Evolutionary conservation across 176 grass and related monocot genomes (phyloP), one percentile per base, ranked within the genome.

Genomic region (Triticum dicoccoides): DNA sequence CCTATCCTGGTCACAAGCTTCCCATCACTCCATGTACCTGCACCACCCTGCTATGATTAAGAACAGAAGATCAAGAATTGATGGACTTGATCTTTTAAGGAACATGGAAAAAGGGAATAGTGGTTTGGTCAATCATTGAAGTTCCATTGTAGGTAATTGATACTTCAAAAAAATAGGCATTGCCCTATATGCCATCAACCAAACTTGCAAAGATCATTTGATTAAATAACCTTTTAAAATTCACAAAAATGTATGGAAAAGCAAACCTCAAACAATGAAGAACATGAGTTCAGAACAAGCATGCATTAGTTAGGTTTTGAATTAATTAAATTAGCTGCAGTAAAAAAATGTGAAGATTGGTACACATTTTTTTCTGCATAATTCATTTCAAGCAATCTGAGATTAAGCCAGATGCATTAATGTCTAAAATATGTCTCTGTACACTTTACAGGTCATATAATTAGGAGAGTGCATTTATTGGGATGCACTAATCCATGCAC

Each of bases 21-120:
- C 47, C 96, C 96, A 82, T 98, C 96, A 85, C 96, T 98, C 96
- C 96, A 98, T 80, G 96, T 98, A 98, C 96, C 96, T 98, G 96
- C 96, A 98, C 96, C 96, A 94, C 96, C 96, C 96, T 98, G 93
- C 73, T 98, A 86, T 83, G 87, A 90, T 75, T 98, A 93, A 93
- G 91, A 87, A 88, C 68, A 87, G 75, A 84, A 38, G 66, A 90
- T 90, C 85, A 90, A 73, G 80, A 73, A 84, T 91, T 5, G 56
- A 65, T 62, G 59, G 30, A 23, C 65, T 76, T 58, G 77, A 92
- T 38, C 15, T 38, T 83, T 17, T 9, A 64, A 84, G 10, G 41
- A 84, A 66, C 20, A 87, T 45, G 75, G 82, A 79, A 73, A 24
- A 65, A 6, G 10, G 27, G 18, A 51, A 44, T 18, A 35, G 59